Evolutionary conservation across 495 filamentous ascomycete genomes (phyloP).

Genomic region (Penicillium nucicola): DNA sequence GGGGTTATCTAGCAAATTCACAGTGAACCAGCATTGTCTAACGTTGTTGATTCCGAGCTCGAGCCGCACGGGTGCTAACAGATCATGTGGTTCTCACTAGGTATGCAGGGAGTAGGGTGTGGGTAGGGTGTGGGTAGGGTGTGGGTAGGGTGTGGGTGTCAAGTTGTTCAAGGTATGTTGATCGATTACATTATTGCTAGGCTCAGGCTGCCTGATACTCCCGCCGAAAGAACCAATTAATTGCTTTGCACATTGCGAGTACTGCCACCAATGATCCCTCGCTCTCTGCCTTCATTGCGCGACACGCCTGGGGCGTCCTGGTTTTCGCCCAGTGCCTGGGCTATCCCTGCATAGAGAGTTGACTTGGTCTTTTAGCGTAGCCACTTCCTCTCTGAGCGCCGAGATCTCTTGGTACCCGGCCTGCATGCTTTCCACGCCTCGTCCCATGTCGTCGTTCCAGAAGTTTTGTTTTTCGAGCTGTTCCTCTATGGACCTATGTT

Average conservation of each 20-base stretch:
- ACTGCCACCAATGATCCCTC: not conserved
- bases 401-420: conserved; percentile 1
- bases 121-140: too few relatives aligned
- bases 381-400: not conserved
- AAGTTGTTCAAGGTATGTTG: not conserved
- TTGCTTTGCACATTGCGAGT: not conserved
- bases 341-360: not conserved
- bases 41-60: not conserved
- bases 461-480: conserved; percentile 1
- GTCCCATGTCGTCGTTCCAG: conserved; percentile 2
- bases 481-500: not conserved
- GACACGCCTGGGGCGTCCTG: not conserved
- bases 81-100: not conserved
- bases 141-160: not conserved
- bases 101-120: too few relatives aligned
- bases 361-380: not conserved
- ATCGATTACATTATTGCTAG: not conserved
- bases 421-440: conserved; percentile 1
- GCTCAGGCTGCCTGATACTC: not conserved
- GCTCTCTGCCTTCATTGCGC: not conserved
- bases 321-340: not conserved
- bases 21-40: not conserved
- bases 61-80: not conserved
- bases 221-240: not conserved
- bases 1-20: too few relatives aligned